Conservation (phyloP, 2,329 filamentous ascomycete genomes). For the Fonsecaea monophora region DNA sequence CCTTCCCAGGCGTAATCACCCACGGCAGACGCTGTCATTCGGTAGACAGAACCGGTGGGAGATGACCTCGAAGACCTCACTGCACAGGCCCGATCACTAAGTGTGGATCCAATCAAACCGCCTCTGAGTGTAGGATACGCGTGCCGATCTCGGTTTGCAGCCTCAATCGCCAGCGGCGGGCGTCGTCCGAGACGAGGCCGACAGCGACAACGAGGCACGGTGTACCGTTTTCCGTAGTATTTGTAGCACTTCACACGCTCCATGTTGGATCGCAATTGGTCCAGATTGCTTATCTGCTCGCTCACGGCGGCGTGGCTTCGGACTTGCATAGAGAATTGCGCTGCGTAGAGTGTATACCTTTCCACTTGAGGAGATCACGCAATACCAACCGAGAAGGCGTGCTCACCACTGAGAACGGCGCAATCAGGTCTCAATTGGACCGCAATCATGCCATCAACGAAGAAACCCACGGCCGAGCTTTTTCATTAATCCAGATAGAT, state of each 20-base stretch:
- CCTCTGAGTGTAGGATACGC: background rate
- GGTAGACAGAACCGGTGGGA: background rate
- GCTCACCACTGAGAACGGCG: slow-evolving; percentile 23
- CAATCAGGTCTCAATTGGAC: background rate
- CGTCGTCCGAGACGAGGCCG: slow-evolving; percentile 1
- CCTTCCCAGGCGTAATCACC: background rate
- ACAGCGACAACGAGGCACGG: background rate
- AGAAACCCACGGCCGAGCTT: background rate
- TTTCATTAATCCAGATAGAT: background rate
- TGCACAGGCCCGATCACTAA: background rate
- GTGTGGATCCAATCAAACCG: background rate
- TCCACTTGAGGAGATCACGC: slow-evolving; percentile 33
- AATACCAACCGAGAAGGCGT: slow-evolving; percentile 33
- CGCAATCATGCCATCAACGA: slow-evolving; percentile 7
- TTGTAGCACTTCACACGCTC: background rate
- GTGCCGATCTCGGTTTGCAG: background rate
- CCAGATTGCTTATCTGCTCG: slow-evolving; percentile 8
- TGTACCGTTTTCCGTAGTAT: background rate
- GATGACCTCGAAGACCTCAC: background rate
- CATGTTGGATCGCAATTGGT: slow-evolving; percentile 5
- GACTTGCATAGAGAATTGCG: slow-evolving; percentile 2
- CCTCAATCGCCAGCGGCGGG: background rate
- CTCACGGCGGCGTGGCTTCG: background rate
- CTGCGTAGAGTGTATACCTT: slow-evolving; percentile 19
- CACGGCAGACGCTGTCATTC: background rate